Percentiles rank a stretch among this genome's conserved stretches.
These are phyloP conservation scores for Fusarium euwallaceae DNA, from an alignment of 2,329 filamentous ascomycete genomes.

Conservation along the genomic window DNA sequence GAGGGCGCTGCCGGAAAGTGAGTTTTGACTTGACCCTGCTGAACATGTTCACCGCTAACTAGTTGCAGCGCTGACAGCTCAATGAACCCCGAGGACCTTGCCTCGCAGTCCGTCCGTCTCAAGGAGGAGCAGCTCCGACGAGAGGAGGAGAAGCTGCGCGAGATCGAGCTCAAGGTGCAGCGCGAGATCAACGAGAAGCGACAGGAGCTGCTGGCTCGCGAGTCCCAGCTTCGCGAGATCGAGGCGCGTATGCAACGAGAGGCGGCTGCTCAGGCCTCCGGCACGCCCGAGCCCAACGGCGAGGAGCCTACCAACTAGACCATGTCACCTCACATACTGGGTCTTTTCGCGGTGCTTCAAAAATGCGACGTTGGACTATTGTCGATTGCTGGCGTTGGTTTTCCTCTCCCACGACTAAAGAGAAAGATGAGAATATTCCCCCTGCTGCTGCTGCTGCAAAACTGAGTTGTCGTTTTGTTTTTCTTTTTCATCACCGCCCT, in stretches of 20 bases:
- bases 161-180: constrained; percentile 99
- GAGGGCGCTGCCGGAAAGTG: constrained; percentile 91
- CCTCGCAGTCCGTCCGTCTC: constrained; percentile 95
- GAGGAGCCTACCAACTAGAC: constrained; percentile 64
- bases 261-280: constrained; percentile 66
- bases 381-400: constrained; percentile 64
- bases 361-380: constrained; percentile 60
- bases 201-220: constrained; percentile 95
- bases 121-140: constrained; percentile 99
- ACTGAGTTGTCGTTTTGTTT: constrained; percentile 53
- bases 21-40: constrained; percentile 57
- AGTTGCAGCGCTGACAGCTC: constrained; percentile 73
- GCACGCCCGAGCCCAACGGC: constrained; percentile 65
- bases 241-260: constrained; percentile 97
- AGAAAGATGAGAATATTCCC: constrained; percentile 60
- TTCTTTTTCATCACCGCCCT: constrained; percentile 50
- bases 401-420: constrained; percentile 57
- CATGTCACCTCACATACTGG: constrained; percentile 45
- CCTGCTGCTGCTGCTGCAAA: constrained; percentile 53
- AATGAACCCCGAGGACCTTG: constrained; percentile 98
- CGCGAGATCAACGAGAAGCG: constrained; percentile 99
- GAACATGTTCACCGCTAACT: constrained; percentile 48
- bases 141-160: constrained; percentile 99
- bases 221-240: constrained; percentile 98
- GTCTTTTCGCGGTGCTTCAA: constrained; percentile 51